Conservation (phyloP, 352 stramenopile genomes). For the Aphanomyces astaci region DNA sequence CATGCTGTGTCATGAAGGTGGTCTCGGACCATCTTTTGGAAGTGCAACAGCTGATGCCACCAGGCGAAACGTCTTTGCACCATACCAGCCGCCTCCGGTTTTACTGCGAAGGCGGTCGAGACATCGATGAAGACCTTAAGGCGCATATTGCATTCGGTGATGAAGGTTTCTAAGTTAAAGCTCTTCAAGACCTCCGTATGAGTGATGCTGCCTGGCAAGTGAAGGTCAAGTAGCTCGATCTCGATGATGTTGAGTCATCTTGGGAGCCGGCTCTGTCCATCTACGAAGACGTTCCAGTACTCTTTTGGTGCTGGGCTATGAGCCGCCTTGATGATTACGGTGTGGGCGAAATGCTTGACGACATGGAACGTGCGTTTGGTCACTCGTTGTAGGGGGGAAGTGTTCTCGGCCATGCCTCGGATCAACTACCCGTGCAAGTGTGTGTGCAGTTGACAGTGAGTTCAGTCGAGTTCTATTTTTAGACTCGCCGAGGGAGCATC, state of each 20-base stretch:
- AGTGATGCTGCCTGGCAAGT: constrained; percentile 23
- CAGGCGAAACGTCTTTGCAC: constrained; percentile 4
- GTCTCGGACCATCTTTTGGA: constrained; percentile 18
- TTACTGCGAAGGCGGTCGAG: constrained; percentile 18
- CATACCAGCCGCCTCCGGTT: neutral
- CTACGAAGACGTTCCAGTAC: no score
- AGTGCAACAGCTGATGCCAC: constrained; percentile 18
- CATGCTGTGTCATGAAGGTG: neutral
- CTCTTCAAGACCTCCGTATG: constrained; percentile 18
- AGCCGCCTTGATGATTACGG: no score
- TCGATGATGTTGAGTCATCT: constrained; percentile 25
- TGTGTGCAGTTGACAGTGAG: no score
- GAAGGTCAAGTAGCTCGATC: constrained; percentile 24
- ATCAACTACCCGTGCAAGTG: no score
- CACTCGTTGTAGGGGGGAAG: no score
- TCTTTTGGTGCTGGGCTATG: no score
- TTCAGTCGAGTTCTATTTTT: no score
- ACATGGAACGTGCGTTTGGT: no score
- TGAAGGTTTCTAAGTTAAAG: constrained; percentile 15
- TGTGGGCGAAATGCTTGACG: no score
- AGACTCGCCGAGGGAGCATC: no score
- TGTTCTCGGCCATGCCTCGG: no score
- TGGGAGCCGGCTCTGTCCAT: constrained; percentile 26
- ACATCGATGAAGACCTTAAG: constrained; percentile 12
- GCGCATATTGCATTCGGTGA: constrained; percentile 16